Base-by-base conservation (phyloP, 2,329 filamentous ascomycete genomes). In the Orbilia oligospora region DNA sequence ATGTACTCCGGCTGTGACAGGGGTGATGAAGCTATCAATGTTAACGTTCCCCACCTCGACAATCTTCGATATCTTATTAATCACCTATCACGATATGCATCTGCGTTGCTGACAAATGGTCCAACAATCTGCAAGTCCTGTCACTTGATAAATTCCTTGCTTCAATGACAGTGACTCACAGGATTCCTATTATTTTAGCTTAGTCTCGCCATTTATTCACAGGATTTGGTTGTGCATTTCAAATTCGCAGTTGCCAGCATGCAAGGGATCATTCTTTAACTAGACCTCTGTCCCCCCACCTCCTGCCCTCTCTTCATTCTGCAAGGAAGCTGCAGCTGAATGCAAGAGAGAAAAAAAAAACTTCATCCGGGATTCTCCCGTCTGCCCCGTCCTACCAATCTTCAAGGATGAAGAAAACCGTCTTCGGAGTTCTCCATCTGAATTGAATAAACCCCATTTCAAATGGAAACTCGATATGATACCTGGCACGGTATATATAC, bases 61-160 rank as follows among this genome's bases (percentile, higher is more conserved):
- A 30, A 30, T 30, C 27, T 30, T 30, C 27, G 27, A 30, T 30
- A 30, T 30, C n/a, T n/a, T n/a, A n/a, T n/a, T n/a, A 6, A 30
- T 30, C n/a, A 30, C 27, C 58, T 24, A 30, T 30, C 49, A 44
- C 16, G 71, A 68, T 75, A 69, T 48, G 64, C 44, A 64, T 9
- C 44, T 71, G 67, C 30, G 55, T 51, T 67, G 70, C 70, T 73
- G 70, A 73, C 70, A 73, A 73, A 73, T 73, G 61, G 49, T 46
- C 41, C 36, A 61, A 61, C 56, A 61, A 14, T 20, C 18, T 20
- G 33, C 9, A 36, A 8, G 6, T 36, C 9, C 33, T 30, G 6
- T 30, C 27, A 3, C 6, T 30, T 3, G 6, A 30, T 30, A 30
- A 3, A 30, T 3, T 30, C 3, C 27, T 3, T 30, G 3, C 27